These are phyloP conservation scores for Amaranthus palmeri DNA, from an alignment of 148 eudicot genomes.

Conservation along the genomic window DNA sequence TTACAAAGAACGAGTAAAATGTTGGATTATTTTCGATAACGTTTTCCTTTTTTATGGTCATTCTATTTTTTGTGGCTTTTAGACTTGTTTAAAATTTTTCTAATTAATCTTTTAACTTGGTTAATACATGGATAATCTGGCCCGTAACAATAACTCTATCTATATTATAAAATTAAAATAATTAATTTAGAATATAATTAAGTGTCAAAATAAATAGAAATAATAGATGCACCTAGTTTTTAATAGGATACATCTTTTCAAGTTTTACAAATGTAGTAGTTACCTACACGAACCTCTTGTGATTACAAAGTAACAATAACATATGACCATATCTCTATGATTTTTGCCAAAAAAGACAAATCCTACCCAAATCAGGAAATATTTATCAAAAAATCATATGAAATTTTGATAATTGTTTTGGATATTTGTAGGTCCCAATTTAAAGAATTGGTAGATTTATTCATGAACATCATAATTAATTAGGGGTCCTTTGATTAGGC, in stretches of 20 bases:
- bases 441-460: constrained; percentile 10
- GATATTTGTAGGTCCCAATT: constrained; percentile 3
- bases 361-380: constrained; percentile 9
- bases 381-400: constrained; percentile 4
- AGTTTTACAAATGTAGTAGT: not conserved
- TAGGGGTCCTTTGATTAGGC: constrained; percentile 9
- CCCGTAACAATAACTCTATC: no score
- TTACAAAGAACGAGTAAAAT: no score
- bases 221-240: constrained; percentile 6
- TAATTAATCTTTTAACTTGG: no score
- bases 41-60: no score
- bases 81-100: no score
- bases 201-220: not conserved
- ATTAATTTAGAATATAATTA: not conserved
- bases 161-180: not conserved
- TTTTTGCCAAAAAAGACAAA: constrained; percentile 7
- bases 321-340: not conserved
- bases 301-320: not conserved
- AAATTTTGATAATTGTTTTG: not conserved
- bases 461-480: not conserved
- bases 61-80: no score
- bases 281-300: not conserved
- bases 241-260: constrained; percentile 3
- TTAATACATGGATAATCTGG: no score
- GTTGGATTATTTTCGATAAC: no score